Evolutionary conservation across 2,329 filamentous ascomycete genomes (phyloP).

Genomic region (Sporothrix phasma): DNA sequence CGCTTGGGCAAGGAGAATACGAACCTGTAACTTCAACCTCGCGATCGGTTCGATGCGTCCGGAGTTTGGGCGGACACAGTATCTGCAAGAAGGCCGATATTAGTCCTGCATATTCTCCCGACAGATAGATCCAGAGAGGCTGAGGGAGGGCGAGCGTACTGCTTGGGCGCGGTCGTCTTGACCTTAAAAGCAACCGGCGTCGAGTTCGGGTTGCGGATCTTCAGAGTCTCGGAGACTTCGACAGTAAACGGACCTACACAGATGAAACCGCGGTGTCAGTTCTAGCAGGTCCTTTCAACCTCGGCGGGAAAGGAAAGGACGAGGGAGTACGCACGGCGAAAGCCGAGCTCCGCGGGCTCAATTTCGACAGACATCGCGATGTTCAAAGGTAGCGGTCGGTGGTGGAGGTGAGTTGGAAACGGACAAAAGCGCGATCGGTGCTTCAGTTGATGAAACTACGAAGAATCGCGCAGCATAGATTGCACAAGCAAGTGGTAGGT

Average conservation of each 20-base stretch:
- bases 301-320: background rate
- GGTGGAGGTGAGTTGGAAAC: background rate
- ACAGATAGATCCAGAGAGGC: background rate
- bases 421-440: background rate
- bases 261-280: background rate
- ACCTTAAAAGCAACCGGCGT: slow-evolving; percentile 68
- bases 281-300: background rate
- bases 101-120: background rate
- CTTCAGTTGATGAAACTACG: background rate
- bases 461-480: background rate
- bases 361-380: slow-evolving; percentile 85
- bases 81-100: slow-evolving; percentile 46
- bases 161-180: slow-evolving; percentile 97
- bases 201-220: slow-evolving; percentile 53
- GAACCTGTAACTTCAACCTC: slow-evolving; percentile 87
- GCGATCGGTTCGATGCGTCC: slow-evolving; percentile 82
- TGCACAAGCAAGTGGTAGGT: background rate
- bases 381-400: background rate
- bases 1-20: background rate
- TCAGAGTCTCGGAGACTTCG: slow-evolving; percentile 55
- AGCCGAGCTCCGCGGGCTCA: slow-evolving; percentile 81
- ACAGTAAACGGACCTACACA: slow-evolving; percentile 53
- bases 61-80: slow-evolving; percentile 95
- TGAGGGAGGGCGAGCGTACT: slow-evolving; percentile 49
- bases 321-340: slow-evolving; percentile 64